Evolutionary conservation across 164 flowering plant genomes (phyloP), one percentile per base, ranked within the genome.

Genomic region (Tinospora cordifolia): DNA sequence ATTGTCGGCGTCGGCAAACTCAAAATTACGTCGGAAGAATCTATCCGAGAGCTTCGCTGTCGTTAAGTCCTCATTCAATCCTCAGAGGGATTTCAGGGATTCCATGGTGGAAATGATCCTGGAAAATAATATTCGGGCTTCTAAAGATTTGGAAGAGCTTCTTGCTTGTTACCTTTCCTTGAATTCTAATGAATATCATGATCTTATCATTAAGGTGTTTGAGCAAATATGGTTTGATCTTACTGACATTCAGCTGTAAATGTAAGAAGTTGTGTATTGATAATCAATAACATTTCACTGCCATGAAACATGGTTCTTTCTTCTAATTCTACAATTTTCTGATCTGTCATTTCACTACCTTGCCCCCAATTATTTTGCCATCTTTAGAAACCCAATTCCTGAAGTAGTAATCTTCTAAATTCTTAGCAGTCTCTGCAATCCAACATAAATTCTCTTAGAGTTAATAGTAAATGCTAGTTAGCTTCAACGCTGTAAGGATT

Each of bases 101-200:
- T 92, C 97, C 13, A 92, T 92, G 97, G 80, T 87, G 88, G 96
- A 92, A 75, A 92, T 92, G 97, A 90, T 92, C 6, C 73, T 85
- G 66, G 88, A 88, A 84, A 87, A 90, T 73, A 80, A 88, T 72
- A 79, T 92, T 34, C 70, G 78, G 69, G 79, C 82, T 3, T 81
- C 93, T 0, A 85, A 84, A 71, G 97, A 90, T 41, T 78, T 92
- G 76, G 97, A 92, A 66, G 97, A 92, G 21, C 85, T 92, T 44
- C 85, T 92, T n/a, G 96, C 93, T 5, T 92, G 97, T 60, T 92
- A 87, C 76, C 90, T 92, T 19, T 83, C 88, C 0, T 62, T 92
- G 76, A 92, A 92, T 74, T 84, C 93, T 0, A 81, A 83, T 69
- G 85, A 86, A 70, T 92, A 90, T 76, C 97, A 92, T 72, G 90